phyloP scores from a whole-genome alignment of 169 alveolate species.

The Babesia divergens region DNA sequence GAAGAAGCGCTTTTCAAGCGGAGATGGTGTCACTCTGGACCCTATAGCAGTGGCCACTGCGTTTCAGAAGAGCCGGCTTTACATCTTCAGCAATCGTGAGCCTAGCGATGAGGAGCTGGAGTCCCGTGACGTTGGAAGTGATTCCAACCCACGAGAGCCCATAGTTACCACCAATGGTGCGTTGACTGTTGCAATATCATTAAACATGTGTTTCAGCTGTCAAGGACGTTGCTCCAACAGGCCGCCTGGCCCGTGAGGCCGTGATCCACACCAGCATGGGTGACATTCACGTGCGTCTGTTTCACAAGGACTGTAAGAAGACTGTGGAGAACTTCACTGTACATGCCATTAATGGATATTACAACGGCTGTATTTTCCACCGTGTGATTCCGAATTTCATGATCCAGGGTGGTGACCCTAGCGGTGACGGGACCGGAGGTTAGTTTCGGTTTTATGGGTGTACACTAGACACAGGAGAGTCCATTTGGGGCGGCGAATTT shows the following conservation, averaged over 20 bases:
- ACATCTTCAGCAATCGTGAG: constrained; percentile 85
- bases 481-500: constrained; percentile 92
- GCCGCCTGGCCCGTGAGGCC: constrained; percentile 83
- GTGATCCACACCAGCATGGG: constrained; percentile 96
- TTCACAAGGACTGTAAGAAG: constrained; percentile 88
- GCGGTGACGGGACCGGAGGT: constrained; percentile 99
- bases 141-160: constrained; percentile 76
- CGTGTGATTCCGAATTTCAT: constrained; percentile 93
- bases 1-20: constrained; percentile 58
- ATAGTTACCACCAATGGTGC: constrained; percentile 29
- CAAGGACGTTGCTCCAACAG: constrained; percentile 21
- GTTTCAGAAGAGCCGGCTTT: constrained; percentile 82
- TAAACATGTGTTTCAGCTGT: constrained; percentile 29
- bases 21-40: constrained; percentile 67
- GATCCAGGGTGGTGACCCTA: constrained; percentile 99
- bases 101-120: constrained; percentile 87
- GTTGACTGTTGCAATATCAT: constrained; percentile 25
- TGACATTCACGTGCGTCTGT: constrained; percentile 91
- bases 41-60: constrained; percentile 73
- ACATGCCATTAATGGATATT: constrained; percentile 92
- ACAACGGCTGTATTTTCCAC: constrained; percentile 79
- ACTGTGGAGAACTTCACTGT: constrained; percentile 95
- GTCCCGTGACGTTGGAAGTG: constrained; percentile 90
- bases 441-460: constrained; percentile 5
- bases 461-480: constrained; percentile 81